These are phyloP conservation scores for Metrosideros polymorpha DNA, from an alignment of 441 rosid genomes.

Conservation along the genomic window DNA sequence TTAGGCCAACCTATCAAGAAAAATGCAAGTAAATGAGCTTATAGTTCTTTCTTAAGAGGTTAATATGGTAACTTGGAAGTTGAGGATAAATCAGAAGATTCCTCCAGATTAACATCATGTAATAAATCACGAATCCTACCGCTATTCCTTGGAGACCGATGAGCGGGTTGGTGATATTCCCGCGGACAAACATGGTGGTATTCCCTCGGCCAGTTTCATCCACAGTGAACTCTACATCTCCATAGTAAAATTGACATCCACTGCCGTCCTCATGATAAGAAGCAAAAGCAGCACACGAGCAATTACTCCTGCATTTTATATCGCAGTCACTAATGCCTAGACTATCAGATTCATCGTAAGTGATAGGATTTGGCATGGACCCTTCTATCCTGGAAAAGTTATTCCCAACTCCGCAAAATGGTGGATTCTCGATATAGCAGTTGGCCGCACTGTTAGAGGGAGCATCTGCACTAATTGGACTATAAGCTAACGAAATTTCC, in stretches of 20 bases:
- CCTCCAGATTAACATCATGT: neutral
- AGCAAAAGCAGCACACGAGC: neutral
- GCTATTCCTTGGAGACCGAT: neutral
- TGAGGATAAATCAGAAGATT: neutral
- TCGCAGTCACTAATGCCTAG: neutral
- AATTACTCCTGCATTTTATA: neutral
- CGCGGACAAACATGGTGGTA: neutral
- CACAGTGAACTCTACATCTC: neutral
- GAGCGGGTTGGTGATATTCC: neutral
- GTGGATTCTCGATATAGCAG: neutral
- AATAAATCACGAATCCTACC: neutral
- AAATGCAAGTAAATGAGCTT: neutral
- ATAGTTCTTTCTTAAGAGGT: neutral
- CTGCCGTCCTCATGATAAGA: neutral
- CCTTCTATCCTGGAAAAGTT: neutral
- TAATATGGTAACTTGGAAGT: neutral
- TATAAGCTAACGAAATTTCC: neutral
- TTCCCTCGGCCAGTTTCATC: neutral
- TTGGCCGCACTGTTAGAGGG: neutral
- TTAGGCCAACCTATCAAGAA: neutral
- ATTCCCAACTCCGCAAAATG: neutral
- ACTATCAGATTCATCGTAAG: neutral
- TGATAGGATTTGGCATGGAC: neutral
- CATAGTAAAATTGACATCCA: neutral
- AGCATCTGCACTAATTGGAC: neutral